phyloP scores from a whole-genome alignment of 257 asterid genomes.

The Solanum bukasovii region DNA sequence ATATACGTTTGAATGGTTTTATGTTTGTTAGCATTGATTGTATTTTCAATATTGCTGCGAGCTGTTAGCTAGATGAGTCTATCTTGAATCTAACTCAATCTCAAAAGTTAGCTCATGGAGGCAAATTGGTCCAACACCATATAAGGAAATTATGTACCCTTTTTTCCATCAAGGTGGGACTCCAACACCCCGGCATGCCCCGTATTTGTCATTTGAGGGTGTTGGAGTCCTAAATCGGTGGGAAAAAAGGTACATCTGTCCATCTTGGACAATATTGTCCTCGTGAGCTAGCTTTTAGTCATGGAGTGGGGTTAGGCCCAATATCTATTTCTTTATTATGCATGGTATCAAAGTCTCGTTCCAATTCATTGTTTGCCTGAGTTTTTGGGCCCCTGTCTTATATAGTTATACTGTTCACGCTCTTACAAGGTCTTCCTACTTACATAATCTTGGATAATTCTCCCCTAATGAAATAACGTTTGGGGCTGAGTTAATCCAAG shows the following conservation, averaged over 20 bases:
- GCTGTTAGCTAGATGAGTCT: no score
- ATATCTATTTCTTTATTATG: no score
- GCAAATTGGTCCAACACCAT: background rate
- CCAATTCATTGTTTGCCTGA: background rate
- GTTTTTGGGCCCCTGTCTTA: no score
- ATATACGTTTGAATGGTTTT: background rate
- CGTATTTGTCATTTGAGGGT: background rate
- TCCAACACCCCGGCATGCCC: background rate
- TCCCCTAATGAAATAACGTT: no score
- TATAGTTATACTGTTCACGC: no score
- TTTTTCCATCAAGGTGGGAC: background rate
- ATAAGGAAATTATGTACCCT: background rate
- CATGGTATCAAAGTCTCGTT: background rate
- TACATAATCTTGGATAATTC: no score
- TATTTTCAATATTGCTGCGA: background rate
- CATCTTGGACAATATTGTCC: background rate
- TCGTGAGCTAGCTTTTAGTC: background rate
- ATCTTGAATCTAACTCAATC: background rate
- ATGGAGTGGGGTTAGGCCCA: background rate
- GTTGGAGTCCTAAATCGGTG: background rate
- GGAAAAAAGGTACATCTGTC: background rate
- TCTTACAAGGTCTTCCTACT: no score
- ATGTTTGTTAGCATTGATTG: background rate
- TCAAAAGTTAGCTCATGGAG: no score
- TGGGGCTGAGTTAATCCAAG: no score